phyloP scores from a whole-genome alignment of 305 asterid genomes.

The Rubia balearica region DNA sequence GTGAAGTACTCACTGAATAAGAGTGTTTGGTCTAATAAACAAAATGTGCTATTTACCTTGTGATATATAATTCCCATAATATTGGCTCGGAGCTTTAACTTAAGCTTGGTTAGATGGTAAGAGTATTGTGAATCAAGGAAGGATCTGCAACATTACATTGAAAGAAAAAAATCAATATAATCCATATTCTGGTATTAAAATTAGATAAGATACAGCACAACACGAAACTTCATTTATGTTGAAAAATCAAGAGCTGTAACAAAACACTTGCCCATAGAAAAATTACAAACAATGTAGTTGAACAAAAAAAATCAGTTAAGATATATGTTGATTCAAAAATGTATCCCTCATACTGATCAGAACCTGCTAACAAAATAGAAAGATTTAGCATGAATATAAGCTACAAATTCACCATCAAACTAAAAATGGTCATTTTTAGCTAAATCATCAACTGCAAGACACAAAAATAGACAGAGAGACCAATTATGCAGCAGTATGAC shows the following conservation, averaged over 20 bases:
- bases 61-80: conserved; percentile 77
- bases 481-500: neutral
- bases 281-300: conserved; percentile 6
- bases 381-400: neutral
- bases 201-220: neutral
- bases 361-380: conserved; percentile 44
- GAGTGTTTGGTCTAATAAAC: neutral
- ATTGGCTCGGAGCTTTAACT: conserved; percentile 84
- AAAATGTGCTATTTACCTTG: conserved; percentile 45
- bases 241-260: neutral
- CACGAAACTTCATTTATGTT: neutral
- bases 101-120: conserved; percentile 67
- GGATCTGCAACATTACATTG: conserved; percentile 55
- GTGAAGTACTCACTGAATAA: too few relatives aligned
- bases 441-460: neutral
- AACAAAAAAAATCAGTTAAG: conserved; percentile 3
- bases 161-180: neutral
- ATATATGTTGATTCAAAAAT: conserved; percentile 26
- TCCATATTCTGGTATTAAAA: neutral
- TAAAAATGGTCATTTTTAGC: neutral
- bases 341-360: conserved; percentile 60
- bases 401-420: neutral
- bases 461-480: neutral
- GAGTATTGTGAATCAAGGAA: conserved; percentile 89
- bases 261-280: neutral